Evolutionary conservation across 352 stramenopile genomes (phyloP), one percentile per base, ranked within the genome.

Genomic region (Globisporangium paddicum): DNA sequence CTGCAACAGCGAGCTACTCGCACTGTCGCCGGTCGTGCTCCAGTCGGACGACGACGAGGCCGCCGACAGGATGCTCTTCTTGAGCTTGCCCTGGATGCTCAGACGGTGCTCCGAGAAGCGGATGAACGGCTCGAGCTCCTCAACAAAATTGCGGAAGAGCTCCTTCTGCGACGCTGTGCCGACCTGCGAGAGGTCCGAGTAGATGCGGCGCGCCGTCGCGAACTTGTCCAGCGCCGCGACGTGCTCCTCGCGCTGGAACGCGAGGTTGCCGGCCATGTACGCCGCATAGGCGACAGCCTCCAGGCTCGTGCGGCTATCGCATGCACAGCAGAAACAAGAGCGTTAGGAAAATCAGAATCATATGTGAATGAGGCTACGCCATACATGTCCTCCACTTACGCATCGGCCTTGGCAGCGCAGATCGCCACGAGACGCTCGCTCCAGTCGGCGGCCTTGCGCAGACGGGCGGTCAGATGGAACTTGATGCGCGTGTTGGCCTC

Each of bases 401-500:
- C 86, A 60, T 97, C 88, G 6, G 87, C 89, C 30, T 79, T 79
- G 28, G 71, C 72, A 0, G 82, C 71, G 56, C 88, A 96, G 28
- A 96, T 77, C 34, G 78, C 66, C 18, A 80, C 78, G 23, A 97
- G 82, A 9, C 86, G 72, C 60, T 87, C 79, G 67, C 84, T 91
- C 89, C 89, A 97, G 41, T 93, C 85, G 16, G 86, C 68, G 1
- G 89, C 89, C 60, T 97, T 97, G 66, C 77, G 76, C 14, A 97
- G 78, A 28, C 89, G 86, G 28, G 80, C 86, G 23, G 85, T 84
- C n/a, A 95, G 62, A 66, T 96, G 89, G 62, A 93, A 95, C 68
- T 91, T 93, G 61, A 94, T 93, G 63, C 86, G 84, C 28, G 84
- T 90, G 68, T 93, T 94, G 61, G 86, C 87, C 42, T 93, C 83